These are phyloP conservation scores for Wickerhamomyces ciferrii DNA, from an alignment of 805 yeast genomes.

Conservation along the genomic window DNA sequence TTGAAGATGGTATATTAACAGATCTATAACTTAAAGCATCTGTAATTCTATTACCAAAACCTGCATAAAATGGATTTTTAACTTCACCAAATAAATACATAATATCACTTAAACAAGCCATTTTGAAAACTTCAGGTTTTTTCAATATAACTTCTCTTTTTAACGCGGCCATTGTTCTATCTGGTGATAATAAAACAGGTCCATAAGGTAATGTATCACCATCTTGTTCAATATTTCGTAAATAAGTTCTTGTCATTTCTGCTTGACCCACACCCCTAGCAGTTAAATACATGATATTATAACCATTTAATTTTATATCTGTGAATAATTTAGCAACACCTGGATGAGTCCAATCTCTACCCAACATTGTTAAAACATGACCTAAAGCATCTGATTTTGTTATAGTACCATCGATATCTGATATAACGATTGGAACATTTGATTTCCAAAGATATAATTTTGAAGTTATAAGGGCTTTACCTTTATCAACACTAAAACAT, in stretches of 20 bases:
- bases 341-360: conserved; percentile 96
- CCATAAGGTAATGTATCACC: conserved; percentile 76
- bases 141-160: conserved; percentile 87
- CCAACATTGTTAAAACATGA: conserved; percentile 88
- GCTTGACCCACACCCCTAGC: conserved; percentile 96
- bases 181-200: conserved; percentile 93
- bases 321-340: conserved; percentile 90
- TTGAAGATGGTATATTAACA: conserved; percentile 89
- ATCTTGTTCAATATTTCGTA: conserved; percentile 72
- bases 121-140: conserved; percentile 97
- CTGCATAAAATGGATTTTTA: conserved; percentile 89
- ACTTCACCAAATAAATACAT: conserved; percentile 60
- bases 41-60: conserved; percentile 94
- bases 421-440: conserved; percentile 84
- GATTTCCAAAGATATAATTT: conserved; percentile 80
- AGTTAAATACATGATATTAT: conserved; percentile 88
- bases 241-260: conserved; percentile 81
- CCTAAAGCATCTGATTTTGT: conserved; percentile 98
- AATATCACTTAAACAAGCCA: conserved; percentile 92
- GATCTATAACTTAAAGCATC: conserved; percentile 93
- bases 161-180: conserved; percentile 93
- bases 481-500: conserved; percentile 75
- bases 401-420: conserved; percentile 97
- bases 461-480: conserved; percentile 70
- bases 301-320: conserved; percentile 86